Evolutionary conservation across 2,329 filamentous ascomycete genomes (phyloP).

Genomic region (Rhynchosporium graminicola): DNA sequence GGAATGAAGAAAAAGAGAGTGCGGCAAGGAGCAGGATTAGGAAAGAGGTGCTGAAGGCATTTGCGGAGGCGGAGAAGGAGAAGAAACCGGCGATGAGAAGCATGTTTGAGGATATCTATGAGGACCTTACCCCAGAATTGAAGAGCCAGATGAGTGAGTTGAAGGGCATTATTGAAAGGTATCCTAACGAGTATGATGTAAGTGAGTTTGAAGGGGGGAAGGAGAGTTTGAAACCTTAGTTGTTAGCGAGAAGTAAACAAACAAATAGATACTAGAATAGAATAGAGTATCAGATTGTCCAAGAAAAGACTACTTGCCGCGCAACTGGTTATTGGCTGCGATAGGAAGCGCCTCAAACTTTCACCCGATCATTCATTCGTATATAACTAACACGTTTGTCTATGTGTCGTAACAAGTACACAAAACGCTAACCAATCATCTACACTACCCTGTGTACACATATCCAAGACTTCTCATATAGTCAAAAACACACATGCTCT

Average conservation of each 20-base stretch:
- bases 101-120: conserved; percentile 89
- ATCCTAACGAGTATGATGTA: conserved; percentile 91
- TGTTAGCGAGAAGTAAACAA: not conserved
- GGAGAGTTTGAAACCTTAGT: conserved; percentile 30
- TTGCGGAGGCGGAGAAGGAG: conserved; percentile 78
- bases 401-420: not conserved
- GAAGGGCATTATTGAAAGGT: conserved; percentile 75
- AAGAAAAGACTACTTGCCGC: too few relatives aligned
- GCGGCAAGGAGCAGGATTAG: conserved; percentile 64
- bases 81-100: conserved; percentile 72
- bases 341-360: too few relatives aligned
- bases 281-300: not conserved
- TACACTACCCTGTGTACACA: not conserved
- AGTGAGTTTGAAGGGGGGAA: conserved; percentile 71
- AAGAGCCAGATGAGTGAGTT: conserved; percentile 75
- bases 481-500: not conserved
- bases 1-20: conserved; percentile 83
- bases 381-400: not conserved
- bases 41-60: conserved; percentile 79
- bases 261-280: not conserved
- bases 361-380: not conserved
- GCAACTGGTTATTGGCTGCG: too few relatives aligned
- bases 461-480: not conserved
- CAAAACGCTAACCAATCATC: not conserved
- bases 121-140: conserved; percentile 78